These are phyloP conservation scores for Populus deltoides DNA, from an alignment of 345 rosid species.

Conservation along the genomic window DNA sequence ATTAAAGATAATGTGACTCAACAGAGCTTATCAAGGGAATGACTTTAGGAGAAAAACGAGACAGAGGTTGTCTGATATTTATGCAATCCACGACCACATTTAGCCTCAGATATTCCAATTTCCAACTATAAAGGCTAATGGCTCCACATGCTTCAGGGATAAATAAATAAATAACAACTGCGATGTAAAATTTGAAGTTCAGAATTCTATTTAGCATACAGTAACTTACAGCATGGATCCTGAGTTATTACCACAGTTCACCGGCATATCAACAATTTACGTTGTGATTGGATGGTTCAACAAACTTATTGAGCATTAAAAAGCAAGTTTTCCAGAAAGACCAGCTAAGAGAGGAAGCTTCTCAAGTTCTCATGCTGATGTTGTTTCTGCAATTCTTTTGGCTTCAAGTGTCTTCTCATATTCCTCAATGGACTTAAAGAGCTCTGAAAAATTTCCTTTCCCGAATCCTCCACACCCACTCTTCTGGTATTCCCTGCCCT, in stretches of 20 bases:
- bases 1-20: not conserved
- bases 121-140: not conserved
- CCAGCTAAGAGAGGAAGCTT: not conserved
- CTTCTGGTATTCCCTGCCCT: constrained; percentile 70
- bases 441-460: constrained; percentile 91
- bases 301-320: not conserved
- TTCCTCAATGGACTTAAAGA: constrained; percentile 90
- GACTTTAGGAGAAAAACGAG: not conserved
- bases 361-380: constrained; percentile 22
- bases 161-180: not conserved
- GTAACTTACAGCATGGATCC: not conserved
- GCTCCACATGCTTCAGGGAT: not conserved
- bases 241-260: not conserved
- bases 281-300: not conserved
- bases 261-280: not conserved
- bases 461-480: constrained; percentile 98
- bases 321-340: not conserved
- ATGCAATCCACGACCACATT: not conserved
- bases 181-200: not conserved
- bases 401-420: constrained; percentile 83
- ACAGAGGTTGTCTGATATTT: not conserved
- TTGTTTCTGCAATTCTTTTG: constrained; percentile 32
- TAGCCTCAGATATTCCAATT: not conserved
- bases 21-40: not conserved
- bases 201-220: not conserved